Conservation (phyloP, 176 grass and related monocot species). For the Carex parvula region DNA sequence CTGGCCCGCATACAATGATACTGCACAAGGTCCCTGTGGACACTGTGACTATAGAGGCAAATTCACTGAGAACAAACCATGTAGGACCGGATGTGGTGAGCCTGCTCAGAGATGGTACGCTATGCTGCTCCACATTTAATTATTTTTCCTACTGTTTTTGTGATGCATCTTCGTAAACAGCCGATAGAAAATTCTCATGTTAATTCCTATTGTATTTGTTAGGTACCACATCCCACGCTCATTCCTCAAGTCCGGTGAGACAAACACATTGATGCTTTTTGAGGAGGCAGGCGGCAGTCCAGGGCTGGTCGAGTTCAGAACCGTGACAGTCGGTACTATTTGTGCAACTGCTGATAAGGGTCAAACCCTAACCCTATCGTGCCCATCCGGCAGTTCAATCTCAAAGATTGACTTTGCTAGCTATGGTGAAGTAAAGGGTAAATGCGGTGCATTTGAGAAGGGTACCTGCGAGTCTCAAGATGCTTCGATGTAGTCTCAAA, state of each 20-base stretch:
- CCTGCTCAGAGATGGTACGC: conserved; percentile 43
- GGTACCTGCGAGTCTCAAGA: conserved; percentile 38
- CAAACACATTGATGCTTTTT: conserved; percentile 64
- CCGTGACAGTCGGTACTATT: conserved; percentile 19
- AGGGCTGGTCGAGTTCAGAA: conserved; percentile 33
- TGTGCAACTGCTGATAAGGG: conserved; percentile 40
- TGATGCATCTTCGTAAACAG: background rate
- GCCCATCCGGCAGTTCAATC: conserved; percentile 34
- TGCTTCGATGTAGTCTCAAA: background rate
- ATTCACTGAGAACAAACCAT: conserved; percentile 35
- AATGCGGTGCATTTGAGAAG: conserved; percentile 41
- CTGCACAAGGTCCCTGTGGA: conserved; percentile 31
- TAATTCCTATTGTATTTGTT: background rate
- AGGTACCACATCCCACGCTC: conserved; percentile 67
- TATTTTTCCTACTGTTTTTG: background rate
- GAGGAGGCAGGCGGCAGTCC: conserved; percentile 70
- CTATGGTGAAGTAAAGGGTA: conserved; percentile 29
- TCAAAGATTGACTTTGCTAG: conserved; percentile 50
- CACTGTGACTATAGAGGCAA: conserved; percentile 57
- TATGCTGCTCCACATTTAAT: background rate
- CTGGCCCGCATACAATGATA: conserved; percentile 49
- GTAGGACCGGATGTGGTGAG: conserved; percentile 56
- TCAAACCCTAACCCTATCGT: conserved; percentile 40
- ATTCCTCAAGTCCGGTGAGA: conserved; percentile 46
- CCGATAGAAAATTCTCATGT: background rate